These are phyloP conservation scores for Globisporangium recalcitrans DNA, from an alignment of 352 stramenopile species.

Conservation along the genomic window DNA sequence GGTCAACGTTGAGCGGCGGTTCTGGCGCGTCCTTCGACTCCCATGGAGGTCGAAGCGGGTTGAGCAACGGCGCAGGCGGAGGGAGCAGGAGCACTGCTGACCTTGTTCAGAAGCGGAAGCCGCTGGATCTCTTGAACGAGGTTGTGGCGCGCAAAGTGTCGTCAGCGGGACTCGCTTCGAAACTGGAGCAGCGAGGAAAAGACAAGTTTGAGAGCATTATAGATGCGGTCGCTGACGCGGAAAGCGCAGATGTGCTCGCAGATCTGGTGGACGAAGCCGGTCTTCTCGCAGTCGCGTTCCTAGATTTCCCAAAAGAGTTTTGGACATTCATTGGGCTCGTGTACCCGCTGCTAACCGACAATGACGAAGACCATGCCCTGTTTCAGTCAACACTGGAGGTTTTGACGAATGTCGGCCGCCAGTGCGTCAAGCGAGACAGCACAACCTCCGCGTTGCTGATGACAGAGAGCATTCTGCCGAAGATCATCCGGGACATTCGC, in stretches of 20 bases:
- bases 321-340: slow-evolving; percentile 66
- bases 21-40: slow-evolving; percentile 29
- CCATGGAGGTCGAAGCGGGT: slow-evolving; percentile 15
- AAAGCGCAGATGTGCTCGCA: slow-evolving; percentile 31
- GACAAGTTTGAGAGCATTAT: slow-evolving; percentile 75
- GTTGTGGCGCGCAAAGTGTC: slow-evolving; percentile 31
- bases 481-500: slow-evolving; percentile 27
- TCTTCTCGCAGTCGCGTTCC: slow-evolving; percentile 49
- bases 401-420: slow-evolving; percentile 33
- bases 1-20: slow-evolving; percentile 17
- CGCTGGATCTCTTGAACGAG: slow-evolving; percentile 66
- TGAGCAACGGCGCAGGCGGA: slow-evolving; percentile 12
- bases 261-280: slow-evolving; percentile 43
- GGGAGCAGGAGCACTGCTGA: slow-evolving; percentile 25
- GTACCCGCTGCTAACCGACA: slow-evolving; percentile 42
- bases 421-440: slow-evolving; percentile 45
- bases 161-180: slow-evolving; percentile 18
- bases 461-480: slow-evolving; percentile 51
- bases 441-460: slow-evolving; percentile 41
- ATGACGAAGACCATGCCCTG: slow-evolving; percentile 37
- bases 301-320: slow-evolving; percentile 80
- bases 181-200: slow-evolving; percentile 36
- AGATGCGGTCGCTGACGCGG: slow-evolving; percentile 36
- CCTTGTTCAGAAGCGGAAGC: slow-evolving; percentile 46
- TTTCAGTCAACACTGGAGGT: slow-evolving; percentile 33